Base-by-base conservation (phyloP, 2,329 filamentous ascomycete species). In the Ciborinia camelliae region DNA sequence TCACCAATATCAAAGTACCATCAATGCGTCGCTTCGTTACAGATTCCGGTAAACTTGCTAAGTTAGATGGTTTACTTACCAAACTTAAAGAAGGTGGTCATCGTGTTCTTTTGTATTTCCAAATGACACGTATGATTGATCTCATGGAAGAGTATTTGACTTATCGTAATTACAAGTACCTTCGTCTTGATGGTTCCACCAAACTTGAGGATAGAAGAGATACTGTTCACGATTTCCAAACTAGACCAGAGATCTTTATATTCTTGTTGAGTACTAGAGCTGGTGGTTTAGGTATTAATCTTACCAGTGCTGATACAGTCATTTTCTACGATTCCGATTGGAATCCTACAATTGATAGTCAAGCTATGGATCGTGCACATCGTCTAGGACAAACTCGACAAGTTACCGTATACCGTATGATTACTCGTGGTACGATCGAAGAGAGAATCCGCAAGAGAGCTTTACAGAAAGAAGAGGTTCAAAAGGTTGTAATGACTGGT, bases 41-140 rank as follows among this genome's bases (percentile, higher is more conserved):
- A 1, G 95, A 98, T 78, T 97, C 92, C 62, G 95, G 95, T 74
- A 99, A 99, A 80, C 85, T 99, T 66, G 93, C 92, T 54, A 92
- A 92, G 75, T 82, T 99, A 59, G 95, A 99, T 75, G 83, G 91
- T 70, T 82, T 99, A 23, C 84, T 99, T 18, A 90, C 90, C 75
- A 85, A 92, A 76, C 87, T 99, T 73, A 99, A 98, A 83, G 90
- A 92, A 68, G 91, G 90, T 68, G 90, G 90, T 43, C 95, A 99
- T 72, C 92, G 95, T 74, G 95, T 99, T 28, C 82, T 99, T 62
- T 82, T 99, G 26, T 99, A 99, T 83, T 99, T 99, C 90, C 95
- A 99, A 82, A 99, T 99, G 95, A 99, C 95, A 4, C 90, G 91
- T 75, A 99, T 99, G 95, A 98, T 99, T 75, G 94, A 99, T 76